Evolutionary conservation across 805 yeast species (phyloP).

Genomic region (Lachancea kluyveri): DNA sequence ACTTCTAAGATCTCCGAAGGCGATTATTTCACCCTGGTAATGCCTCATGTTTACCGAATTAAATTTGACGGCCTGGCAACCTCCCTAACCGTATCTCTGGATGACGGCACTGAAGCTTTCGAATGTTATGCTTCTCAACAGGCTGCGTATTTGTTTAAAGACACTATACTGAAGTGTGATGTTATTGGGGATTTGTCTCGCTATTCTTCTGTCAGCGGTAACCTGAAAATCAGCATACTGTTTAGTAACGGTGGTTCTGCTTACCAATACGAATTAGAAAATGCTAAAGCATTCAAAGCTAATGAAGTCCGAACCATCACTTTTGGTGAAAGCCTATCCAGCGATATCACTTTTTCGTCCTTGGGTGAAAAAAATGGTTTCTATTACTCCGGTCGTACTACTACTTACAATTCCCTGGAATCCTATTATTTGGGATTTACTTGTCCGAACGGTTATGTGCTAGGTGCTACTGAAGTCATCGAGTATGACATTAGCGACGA

Average conservation of each 20-base stretch:
- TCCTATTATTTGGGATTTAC: constrained; percentile 30
- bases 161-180: constrained; percentile 28
- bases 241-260: constrained; percentile 33
- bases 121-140: constrained; percentile 30
- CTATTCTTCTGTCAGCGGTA: constrained; percentile 22
- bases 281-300: constrained; percentile 23
- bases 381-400: constrained; percentile 27
- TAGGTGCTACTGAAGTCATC: constrained; percentile 25
- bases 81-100: constrained; percentile 14
- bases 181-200: constrained; percentile 17
- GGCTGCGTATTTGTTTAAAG: constrained; percentile 29
- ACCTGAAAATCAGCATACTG: constrained; percentile 24
- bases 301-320: constrained; percentile 28
- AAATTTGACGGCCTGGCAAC: constrained; percentile 23
- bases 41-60: constrained; percentile 32
- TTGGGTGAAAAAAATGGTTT: constrained; percentile 12
- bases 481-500: constrained; percentile 11
- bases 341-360: constrained; percentile 25
- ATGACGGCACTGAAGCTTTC: constrained; percentile 25
- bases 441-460: constrained; percentile 28
- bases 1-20: constrained; percentile 17
- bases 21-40: constrained; percentile 22
- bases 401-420: constrained; percentile 29
- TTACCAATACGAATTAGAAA: constrained; percentile 26
- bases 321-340: constrained; percentile 21